Conservation (phyloP, 2,329 filamentous ascomycete species). For the Neopestalotiopsis sp. region DNA sequence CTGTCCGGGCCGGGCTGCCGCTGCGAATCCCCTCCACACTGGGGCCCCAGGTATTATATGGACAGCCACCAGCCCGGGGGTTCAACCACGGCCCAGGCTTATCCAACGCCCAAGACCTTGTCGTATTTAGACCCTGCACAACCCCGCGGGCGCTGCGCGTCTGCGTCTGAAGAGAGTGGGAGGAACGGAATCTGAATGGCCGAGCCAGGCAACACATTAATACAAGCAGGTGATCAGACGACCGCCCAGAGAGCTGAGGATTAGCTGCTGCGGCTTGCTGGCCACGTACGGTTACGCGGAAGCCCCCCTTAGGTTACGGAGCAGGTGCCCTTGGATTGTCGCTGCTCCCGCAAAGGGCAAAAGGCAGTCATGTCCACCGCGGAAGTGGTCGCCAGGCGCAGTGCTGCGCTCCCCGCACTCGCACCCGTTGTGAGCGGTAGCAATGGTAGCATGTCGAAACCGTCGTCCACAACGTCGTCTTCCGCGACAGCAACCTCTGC, state of each 20-base stretch:
- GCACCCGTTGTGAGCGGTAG: constrained; percentile 22
- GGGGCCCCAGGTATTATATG: background rate
- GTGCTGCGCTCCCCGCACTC: constrained; percentile 34
- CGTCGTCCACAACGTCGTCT: constrained; percentile 19
- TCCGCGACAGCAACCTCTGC: constrained; percentile 26
- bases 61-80: background rate
- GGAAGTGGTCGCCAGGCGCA: constrained; percentile 38
- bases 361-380: constrained; percentile 39
- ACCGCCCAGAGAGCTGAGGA: constrained; percentile 24
- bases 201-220: constrained; percentile 29
- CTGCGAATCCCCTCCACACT: constrained; percentile 24
- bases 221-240: constrained; percentile 34
- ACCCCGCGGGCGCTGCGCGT: constrained; percentile 36
- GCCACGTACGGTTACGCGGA: background rate
- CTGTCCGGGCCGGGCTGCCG: constrained; percentile 40
- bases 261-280: background rate
- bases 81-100: background rate
- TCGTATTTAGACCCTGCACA: constrained; percentile 31
- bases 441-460: constrained; percentile 17
- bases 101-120: constrained; percentile 8
- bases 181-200: constrained; percentile 42
- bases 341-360: constrained; percentile 30
- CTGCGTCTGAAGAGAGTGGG: constrained; percentile 21
- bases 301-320: background rate
- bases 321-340: constrained; percentile 1